Percentiles rank a stretch among this genome's conserved stretches.
Conservation (phyloP, 352 stramenopile genomes). For the Pythium oligandrum region DNA sequence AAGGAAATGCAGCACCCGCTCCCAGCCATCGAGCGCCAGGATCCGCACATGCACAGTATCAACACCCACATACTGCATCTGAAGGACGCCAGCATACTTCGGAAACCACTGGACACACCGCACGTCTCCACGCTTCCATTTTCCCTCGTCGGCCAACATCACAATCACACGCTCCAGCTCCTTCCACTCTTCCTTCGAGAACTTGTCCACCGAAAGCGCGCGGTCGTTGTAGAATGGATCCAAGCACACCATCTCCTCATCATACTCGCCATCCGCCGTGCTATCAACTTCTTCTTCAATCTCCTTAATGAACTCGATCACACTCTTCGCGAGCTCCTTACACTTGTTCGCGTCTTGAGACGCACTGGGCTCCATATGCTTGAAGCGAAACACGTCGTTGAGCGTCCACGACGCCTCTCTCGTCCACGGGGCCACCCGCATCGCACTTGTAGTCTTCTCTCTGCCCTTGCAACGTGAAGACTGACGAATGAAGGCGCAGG, state of each 20-base stretch:
- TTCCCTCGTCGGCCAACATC: not conserved
- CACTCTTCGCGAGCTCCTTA: no score
- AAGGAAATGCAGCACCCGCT: constrained; percentile 27
- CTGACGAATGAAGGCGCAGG: not conserved
- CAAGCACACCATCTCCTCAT: not conserved
- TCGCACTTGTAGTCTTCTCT: constrained; percentile 4
- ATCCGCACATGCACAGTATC: constrained; percentile 4
- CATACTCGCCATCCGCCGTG: no score
- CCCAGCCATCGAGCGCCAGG: constrained; percentile 26
- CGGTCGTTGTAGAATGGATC: not conserved
- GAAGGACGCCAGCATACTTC: constrained; percentile 31
- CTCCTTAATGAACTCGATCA: no score
- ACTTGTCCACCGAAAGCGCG: constrained; percentile 2
- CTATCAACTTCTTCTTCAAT: no score
- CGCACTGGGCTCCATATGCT: constrained; percentile 26
- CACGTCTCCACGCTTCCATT: constrained; percentile 1
- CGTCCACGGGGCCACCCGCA: constrained; percentile 1
- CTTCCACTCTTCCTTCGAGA: not conserved
- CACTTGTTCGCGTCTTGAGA: no score
- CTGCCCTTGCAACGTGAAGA: constrained; percentile 1
- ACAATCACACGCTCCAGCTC: constrained; percentile 2
- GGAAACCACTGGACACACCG: constrained; percentile 27
- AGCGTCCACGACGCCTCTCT: constrained; percentile 8
- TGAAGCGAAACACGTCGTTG: constrained; percentile 34
- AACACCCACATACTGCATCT: constrained; percentile 17